phyloP scores from a whole-genome alignment of 192 early-diverging fungal species.

The Thoreauomyces humboldtii region DNA sequence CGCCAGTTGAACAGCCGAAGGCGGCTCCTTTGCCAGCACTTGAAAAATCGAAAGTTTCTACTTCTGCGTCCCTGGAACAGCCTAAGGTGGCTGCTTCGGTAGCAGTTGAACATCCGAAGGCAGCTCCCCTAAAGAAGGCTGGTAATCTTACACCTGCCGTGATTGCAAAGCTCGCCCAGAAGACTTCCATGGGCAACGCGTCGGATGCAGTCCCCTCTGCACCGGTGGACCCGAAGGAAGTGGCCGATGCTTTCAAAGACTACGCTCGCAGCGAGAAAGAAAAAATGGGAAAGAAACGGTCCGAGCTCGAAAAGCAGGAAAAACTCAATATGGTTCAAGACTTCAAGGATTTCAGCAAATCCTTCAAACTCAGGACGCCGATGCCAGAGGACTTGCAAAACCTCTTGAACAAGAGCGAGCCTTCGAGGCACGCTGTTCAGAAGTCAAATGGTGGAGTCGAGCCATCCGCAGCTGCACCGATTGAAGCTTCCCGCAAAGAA shows the following conservation, averaged over 20 bases:
- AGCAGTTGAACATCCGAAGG: no score
- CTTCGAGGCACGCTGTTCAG: slow-evolving; percentile 10
- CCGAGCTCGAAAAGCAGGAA: slow-evolving; percentile 69
- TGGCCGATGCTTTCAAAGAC: slow-evolving; percentile 45
- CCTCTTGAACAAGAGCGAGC: slow-evolving; percentile 61
- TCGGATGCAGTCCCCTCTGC: no score
- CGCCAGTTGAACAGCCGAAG: no score
- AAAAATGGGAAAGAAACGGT: slow-evolving; percentile 70
- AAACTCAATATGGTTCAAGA: slow-evolving; percentile 74
- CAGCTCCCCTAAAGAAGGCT: no score
- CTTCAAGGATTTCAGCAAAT: slow-evolving; percentile 75
- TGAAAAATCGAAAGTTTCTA: no score
- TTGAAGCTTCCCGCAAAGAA: not conserved
- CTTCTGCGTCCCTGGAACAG: no score
- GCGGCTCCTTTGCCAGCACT: no score
- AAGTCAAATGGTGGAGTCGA: slow-evolving; percentile 4
- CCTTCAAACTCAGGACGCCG: slow-evolving; percentile 75
- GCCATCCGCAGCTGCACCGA: slow-evolving; percentile 7
- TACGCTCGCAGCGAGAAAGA: slow-evolving; percentile 79
- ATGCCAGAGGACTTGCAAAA: slow-evolving; percentile 79
- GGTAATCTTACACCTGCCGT: no score
- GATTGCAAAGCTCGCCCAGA: no score
- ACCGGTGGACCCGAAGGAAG: no score
- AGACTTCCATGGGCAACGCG: no score
- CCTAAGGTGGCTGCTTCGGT: no score